Evolutionary conservation across 805 yeast genomes (phyloP), one percentile per base, ranked within the genome.

Genomic region (Brettanomyces anomalus): DNA sequence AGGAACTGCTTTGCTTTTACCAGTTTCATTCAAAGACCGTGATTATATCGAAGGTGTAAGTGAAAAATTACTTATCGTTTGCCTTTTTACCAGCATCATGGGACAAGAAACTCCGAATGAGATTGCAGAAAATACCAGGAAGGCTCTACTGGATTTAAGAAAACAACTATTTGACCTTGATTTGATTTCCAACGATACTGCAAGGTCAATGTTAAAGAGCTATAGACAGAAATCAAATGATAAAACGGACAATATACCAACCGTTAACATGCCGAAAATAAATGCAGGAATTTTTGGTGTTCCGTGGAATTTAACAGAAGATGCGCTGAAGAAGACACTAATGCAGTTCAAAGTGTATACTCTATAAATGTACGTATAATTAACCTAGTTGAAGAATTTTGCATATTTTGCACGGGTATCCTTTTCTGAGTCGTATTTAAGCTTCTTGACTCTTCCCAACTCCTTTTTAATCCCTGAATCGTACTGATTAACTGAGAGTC

Each of bases 241-340:
- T 11, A 7, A 24, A 24, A 42, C 15, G 11, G 43, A 11, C 20
- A 17, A 14, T 5, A 33, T n/a, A n/a, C n/a, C 36, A 8, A 17
- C 38, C 0, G 54, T 85, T 3, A 70, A 70, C 48, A 75, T 86
- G 82, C 95, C 95, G 18, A 71, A 72, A 57, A 85, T 86, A 50
- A 86, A 86, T 52, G 74, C 90, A 26, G 95, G 95, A 0, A 74
- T 86, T 2, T 86, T 85, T 58, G 72, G 72, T 1, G 88, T 84
- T 6, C 93, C 94, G 0, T 85, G 95, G 95, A 70, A 67, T 13
- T 49, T 69, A 10, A 85, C 95, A 0, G 90, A 78, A 54, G 51
- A 46, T 14, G 73, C 73, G 0, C 54, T 86, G 44, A 44, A 60
- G 15, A 52, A 63, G 18, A 45, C 58, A 4, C 57, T 51, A 7